phyloP scores from a whole-genome alignment of 1,139 yeast genomes.

The Magnusiomyces tetraspermus region DNA sequence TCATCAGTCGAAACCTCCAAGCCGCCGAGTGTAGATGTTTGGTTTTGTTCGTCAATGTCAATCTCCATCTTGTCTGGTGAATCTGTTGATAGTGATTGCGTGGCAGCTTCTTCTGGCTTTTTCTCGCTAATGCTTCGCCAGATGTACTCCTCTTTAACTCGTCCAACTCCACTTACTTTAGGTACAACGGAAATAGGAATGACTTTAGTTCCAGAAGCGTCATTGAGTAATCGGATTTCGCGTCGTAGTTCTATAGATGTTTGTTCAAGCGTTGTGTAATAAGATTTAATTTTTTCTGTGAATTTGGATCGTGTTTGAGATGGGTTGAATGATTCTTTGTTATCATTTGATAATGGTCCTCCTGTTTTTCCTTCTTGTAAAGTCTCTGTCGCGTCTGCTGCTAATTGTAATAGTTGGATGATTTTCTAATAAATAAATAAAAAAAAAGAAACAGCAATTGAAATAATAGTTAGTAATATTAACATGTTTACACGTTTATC shows the following conservation, averaged over 20 bases:
- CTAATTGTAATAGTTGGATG: constrained; percentile 33
- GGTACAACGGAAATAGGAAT: constrained; percentile 31
- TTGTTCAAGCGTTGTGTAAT: constrained; percentile 28
- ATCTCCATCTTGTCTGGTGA: constrained; percentile 1
- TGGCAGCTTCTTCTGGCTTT: neutral
- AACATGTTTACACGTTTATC: neutral
- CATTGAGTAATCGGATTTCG: constrained; percentile 34
- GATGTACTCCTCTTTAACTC: constrained; percentile 28
- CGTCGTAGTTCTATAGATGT: constrained; percentile 35
- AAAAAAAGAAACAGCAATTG: neutral
- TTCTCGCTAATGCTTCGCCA: constrained; percentile 23
- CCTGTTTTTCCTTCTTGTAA: constrained; percentile 33
- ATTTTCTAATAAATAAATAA: constrained; percentile 29
- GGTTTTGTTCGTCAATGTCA: constrained; percentile 3
- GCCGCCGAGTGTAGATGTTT: neutral
- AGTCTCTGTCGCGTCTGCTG: constrained; percentile 35
- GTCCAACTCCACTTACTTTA: constrained; percentile 32
- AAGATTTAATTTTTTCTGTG: constrained; percentile 24
- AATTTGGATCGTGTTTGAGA: constrained; percentile 27
- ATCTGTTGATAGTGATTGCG: neutral
- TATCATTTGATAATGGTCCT: constrained; percentile 15
- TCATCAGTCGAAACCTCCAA: neutral
- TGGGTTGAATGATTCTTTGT: constrained; percentile 18
- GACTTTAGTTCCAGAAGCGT: constrained; percentile 34
- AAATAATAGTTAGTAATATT: neutral